Evolutionary conservation across 1,284 basidiomycete species (phyloP), one percentile per base, ranked within the genome.

Genomic region (Anthracocystis panici-leucophaei): DNA sequence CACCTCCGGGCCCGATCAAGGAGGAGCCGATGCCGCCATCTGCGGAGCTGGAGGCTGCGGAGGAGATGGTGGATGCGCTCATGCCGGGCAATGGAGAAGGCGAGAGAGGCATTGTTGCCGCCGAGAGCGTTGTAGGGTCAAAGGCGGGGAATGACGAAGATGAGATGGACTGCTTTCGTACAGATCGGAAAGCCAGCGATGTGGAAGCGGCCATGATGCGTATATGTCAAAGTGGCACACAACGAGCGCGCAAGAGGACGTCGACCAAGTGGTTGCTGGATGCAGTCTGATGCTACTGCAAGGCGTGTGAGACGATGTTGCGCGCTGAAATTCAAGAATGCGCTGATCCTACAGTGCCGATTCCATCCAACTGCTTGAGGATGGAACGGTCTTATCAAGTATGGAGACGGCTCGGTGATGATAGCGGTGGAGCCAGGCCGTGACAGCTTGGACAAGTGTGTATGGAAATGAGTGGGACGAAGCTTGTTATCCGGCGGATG

Each of bases 21-120:
- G 75, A 70, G 20, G 72, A 46, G 35, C 77, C 80, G 27, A 79
- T 78, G 53, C 80, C 78, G 40, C 80, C 80, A 57, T 82, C 79
- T 5, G 75, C 57, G 8, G 74, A 67, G 62, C 61, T 67, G 35
- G 64, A 54, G 20, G 40, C 67, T 27, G 63, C 31, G 8, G 63
- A 75, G 31, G 54, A 40, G 5, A 20, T 25, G 49, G 49, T 25
- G 11, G 59, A 63, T 31, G 71, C 11, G 42, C 60, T 56, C 62
- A 63, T 69, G 38, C 63, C 60, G 25, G 63, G 60, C 52, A 68
- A 40, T 2, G 74, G 65, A 42, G 64, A 65, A 8, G 65, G 68
- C 11, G 68, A 65, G 5, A 51, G 49, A 25, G 74, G 68, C 65
- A 76, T 68, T 23, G 64, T 58, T 9, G 73, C 50, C 4, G 67